phyloP scores from a whole-genome alignment of 1,139 yeast species.

The Blastobotrys apis region DNA sequence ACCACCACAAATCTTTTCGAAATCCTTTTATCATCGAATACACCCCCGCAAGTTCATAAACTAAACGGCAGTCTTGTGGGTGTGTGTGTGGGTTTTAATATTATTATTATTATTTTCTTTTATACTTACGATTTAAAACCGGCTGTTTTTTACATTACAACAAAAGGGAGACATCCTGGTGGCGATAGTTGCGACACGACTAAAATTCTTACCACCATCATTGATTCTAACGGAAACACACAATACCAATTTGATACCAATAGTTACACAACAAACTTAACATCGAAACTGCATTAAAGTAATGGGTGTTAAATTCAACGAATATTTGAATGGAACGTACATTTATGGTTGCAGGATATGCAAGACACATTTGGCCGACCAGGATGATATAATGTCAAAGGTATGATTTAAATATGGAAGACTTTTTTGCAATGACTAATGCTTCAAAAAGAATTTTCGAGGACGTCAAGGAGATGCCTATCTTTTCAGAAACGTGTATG shows the following conservation, averaged over 20 bases:
- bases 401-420: constrained; percentile 21
- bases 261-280: not conserved
- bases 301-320: constrained; percentile 37
- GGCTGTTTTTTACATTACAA: too few relatives aligned
- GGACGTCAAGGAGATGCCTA: constrained; percentile 42
- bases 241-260: not conserved
- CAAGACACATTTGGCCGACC: constrained; percentile 38
- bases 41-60: too few relatives aligned
- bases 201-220: too few relatives aligned
- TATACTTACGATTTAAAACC: too few relatives aligned
- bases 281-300: too few relatives aligned
- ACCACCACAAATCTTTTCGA: too few relatives aligned
- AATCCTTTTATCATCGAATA: too few relatives aligned
- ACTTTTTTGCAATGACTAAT: constrained; percentile 1
- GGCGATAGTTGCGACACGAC: too few relatives aligned
- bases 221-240: not conserved
- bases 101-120: too few relatives aligned
- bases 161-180: too few relatives aligned
- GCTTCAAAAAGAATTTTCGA: constrained; percentile 32
- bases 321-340: constrained; percentile 30
- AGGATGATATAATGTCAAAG: constrained; percentile 36
- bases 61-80: too few relatives aligned
- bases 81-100: too few relatives aligned
- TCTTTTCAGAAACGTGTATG: constrained; percentile 34
- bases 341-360: constrained; percentile 40